Evolutionary conservation across 2,329 filamentous ascomycete genomes (phyloP).

Genomic region (Apiospora malaysiana): DNA sequence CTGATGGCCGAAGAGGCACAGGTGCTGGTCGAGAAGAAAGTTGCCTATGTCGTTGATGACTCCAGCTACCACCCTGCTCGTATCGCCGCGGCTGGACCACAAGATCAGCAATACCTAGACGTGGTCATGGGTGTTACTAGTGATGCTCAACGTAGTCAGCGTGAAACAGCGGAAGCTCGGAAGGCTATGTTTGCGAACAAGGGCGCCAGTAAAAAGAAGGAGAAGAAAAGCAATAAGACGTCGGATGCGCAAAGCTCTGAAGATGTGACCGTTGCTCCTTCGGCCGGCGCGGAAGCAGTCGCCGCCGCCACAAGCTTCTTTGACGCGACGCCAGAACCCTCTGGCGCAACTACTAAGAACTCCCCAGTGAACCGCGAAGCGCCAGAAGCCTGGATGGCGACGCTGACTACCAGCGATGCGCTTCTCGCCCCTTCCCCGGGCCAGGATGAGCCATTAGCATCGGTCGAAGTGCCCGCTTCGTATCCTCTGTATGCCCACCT

Average conservation of each 20-base stretch:
- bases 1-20: constrained; percentile 89
- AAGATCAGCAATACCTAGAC: constrained; percentile 63
- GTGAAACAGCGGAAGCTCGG: constrained; percentile 23
- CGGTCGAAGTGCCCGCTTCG: constrained; percentile 50
- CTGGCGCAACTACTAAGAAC: constrained; percentile 8
- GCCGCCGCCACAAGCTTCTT: not conserved
- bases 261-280: not conserved
- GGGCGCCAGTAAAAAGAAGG: constrained; percentile 29
- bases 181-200: constrained; percentile 28
- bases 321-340: not conserved
- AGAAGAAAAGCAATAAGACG: constrained; percentile 17
- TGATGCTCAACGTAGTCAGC: constrained; percentile 35
- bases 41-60: constrained; percentile 84
- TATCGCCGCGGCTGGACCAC: constrained; percentile 60
- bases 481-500: constrained; percentile 84
- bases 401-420: constrained; percentile 46
- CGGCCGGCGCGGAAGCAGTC: not conserved
- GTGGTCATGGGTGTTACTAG: constrained; percentile 54
- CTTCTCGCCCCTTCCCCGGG: constrained; percentile 33
- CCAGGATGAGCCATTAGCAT: constrained; percentile 21
- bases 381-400: constrained; percentile 36
- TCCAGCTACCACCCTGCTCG: constrained; percentile 69
- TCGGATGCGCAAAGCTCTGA: constrained; percentile 9
- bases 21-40: constrained; percentile 76
- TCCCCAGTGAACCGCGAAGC: constrained; percentile 1